Evolutionary conservation across 2,329 filamentous ascomycete species (phyloP).

Genomic region (Albophoma yamanashiensis): DNA sequence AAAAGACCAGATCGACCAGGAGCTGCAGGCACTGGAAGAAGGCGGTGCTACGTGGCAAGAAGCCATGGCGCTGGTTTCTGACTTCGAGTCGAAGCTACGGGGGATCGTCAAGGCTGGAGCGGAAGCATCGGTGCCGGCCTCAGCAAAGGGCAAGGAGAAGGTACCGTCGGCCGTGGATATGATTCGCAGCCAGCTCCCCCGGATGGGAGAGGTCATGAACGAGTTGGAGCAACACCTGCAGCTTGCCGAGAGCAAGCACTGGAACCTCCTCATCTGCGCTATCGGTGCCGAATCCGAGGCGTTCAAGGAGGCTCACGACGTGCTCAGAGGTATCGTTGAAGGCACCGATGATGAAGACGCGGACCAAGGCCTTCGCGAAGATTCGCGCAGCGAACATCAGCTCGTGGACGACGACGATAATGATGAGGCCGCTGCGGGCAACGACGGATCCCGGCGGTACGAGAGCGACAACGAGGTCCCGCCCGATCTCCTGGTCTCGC

Average conservation of each 20-base stretch:
- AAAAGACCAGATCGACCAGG: conserved; percentile 45
- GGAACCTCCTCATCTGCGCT: conserved; percentile 67
- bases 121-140: conserved; percentile 5
- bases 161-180: conserved; percentile 22
- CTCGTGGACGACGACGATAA: neutral
- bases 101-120: conserved; percentile 33
- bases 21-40: conserved; percentile 55
- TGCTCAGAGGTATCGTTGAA: conserved; percentile 30
- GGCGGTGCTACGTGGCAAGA: conserved; percentile 58
- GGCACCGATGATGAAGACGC: neutral
- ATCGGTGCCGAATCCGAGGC: conserved; percentile 65
- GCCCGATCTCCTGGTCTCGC: conserved; percentile 18
- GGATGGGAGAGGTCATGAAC: conserved; percentile 45
- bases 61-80: conserved; percentile 44
- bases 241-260: conserved; percentile 49
- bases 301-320: conserved; percentile 46
- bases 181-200: conserved; percentile 35
- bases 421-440: neutral
- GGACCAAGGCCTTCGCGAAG: conserved; percentile 4
- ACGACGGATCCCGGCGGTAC: neutral
- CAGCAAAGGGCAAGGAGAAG: conserved; percentile 19
- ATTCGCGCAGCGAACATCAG: neutral
- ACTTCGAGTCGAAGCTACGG: conserved; percentile 56
- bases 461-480: conserved; percentile 12
- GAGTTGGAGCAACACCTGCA: conserved; percentile 44